Base-by-base conservation (phyloP, 2,329 filamentous ascomycete species). In the Alternaria sp. region DNA sequence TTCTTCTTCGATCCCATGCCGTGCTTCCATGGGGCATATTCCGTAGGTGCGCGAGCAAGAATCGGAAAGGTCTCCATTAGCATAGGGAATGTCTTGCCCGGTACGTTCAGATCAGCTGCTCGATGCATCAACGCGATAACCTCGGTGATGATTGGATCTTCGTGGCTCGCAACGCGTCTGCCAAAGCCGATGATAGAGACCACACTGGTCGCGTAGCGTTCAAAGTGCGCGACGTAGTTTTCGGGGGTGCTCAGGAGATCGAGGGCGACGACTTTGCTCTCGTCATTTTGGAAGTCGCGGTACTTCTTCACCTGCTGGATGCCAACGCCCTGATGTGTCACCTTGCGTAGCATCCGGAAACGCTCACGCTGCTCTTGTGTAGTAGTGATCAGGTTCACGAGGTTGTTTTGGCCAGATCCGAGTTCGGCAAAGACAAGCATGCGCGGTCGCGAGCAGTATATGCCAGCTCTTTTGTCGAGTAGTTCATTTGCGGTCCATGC, bases 61-160 rank as follows among this genome's bases (percentile, higher is more conserved):
- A 86, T 74, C 46, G 83, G 83, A 72, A 87, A 87, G 0, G 85
- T 87, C 72, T 87, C 86, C 77, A 87, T 82, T 26, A 88, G 74
- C 84, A 87, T 87, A 4, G 87, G 86, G 62, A 88, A 88, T 0
- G 77, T 83, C 71, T 86, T 86, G 17, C 80, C 88, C 1, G 77
- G 78, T 1, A 81, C 79, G 25, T 81, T 80, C 5, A 88, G 77
- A 59, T 87, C 85, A 3, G 86, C 86, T 1, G 86, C 86, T 57
- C 86, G 81, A 61, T 89, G 84, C 82, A 88, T 85, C 30, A 86
- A 78, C 1, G 85, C 83, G 61, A 88, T 85, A n/a, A 86, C 87
- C 70, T 88, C 86, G 4, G 86, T 86, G 63, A 88, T 85, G 69
- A 87, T 87, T 5, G 86, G 86, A 67, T 89, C 86, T 15, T 83